Base-by-base conservation (phyloP, 1,139 yeast genomes). In the Saccharomycopsis hybrid region DNA sequence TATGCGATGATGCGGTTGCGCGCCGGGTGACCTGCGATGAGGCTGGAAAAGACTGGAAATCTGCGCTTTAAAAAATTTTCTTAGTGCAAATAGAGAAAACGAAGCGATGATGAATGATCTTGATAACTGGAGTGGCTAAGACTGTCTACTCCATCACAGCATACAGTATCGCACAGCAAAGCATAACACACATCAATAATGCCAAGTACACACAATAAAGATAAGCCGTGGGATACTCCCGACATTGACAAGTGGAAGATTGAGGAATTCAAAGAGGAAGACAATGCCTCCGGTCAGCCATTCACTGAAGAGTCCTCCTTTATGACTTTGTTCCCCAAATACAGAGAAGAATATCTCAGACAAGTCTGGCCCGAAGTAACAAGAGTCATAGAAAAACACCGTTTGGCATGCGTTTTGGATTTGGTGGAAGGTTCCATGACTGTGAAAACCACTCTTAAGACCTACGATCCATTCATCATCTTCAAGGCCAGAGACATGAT, bases 361-460 rank as follows among this genome's bases (percentile, higher is more conserved):
- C 82, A 87, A 53, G 78, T 92, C 49, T 94, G 98, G 98, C 83
- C 86, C 50, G 97, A 92, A 58, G 95, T 92, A 7, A 88, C 97
- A 1, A 80, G 77, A 58, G 76, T 92, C 0, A 71, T 94, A 44
- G 88, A 85, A 30, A 75, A 77, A 50, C 81, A 81, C 60, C 82
- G 85, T 54, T 74, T 92, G 49, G 82, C 82, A 27, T 87, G 97
- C 67, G 85, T 83, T 49, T 72, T 92, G 57, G 89, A 92, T 68
- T 71, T 92, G 58, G 96, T 94, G 24, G 98, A 92, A 65, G 99
- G 99, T 45, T 82, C 96, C 7, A 92, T 92, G 97, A 83, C 96
- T 0, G 98, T 92, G 27, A 87, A 83, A 61, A 92, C 99, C 28
- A 90, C 98, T 1, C 77, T 95, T 65, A 92, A 92, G 66, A 90